phyloP scores from a whole-genome alignment of 2,329 filamentous ascomycete genomes.

The Verticillium dahliae region DNA sequence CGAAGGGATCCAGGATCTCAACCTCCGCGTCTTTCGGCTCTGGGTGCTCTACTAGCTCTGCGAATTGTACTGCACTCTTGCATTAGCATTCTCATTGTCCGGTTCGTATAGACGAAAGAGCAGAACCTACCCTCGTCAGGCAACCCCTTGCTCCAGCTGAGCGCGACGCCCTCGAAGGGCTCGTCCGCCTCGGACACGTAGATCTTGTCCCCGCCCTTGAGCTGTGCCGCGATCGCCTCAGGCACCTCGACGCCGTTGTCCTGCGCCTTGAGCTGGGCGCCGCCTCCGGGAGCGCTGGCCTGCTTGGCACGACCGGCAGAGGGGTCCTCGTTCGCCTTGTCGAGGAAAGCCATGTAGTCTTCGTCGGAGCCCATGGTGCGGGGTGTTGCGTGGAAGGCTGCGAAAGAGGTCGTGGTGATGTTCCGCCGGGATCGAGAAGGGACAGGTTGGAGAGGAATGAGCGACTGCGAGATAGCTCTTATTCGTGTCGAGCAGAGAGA shows the following conservation, averaged over 20 bases:
- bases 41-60: constrained; percentile 56
- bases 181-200: constrained; percentile 83
- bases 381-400: background rate
- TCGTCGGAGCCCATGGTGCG: constrained; percentile 67
- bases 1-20: constrained; percentile 57
- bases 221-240: constrained; percentile 40
- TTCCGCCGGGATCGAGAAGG: constrained; percentile 5
- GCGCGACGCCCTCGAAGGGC: constrained; percentile 69
- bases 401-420: constrained; percentile 12
- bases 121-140: constrained; percentile 53
- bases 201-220: constrained; percentile 47
- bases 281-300: constrained; percentile 12
- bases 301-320: constrained; percentile 46
- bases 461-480: background rate
- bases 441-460: background rate
- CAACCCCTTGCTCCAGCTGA: constrained; percentile 53
- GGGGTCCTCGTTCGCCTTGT: constrained; percentile 79
- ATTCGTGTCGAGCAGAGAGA: background rate
- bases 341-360: constrained; percentile 76
- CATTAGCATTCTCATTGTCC: background rate
- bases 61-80: constrained; percentile 45
- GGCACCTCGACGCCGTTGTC: constrained; percentile 56
- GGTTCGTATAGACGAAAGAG: background rate
- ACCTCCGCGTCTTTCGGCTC: constrained; percentile 49
- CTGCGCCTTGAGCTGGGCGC: constrained; percentile 40